These are phyloP conservation scores for Cucurbita argyrosperma DNA, from an alignment of 306 rosid species.

Conservation along the genomic window DNA sequence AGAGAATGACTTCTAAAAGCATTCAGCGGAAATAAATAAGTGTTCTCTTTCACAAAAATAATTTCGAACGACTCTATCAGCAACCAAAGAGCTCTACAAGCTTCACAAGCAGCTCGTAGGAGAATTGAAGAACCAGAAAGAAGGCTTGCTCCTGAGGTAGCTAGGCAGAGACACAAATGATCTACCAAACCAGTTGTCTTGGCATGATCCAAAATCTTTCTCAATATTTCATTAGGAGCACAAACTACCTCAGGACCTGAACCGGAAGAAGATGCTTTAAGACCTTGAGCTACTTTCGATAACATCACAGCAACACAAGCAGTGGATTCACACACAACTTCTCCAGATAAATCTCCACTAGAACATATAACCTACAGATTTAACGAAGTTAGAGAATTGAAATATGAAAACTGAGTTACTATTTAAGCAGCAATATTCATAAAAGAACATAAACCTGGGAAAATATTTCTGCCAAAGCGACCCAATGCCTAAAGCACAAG, in stretches of 20 bases:
- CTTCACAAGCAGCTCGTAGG: slow-evolving; percentile 78
- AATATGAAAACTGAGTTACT: slow-evolving; percentile 5
- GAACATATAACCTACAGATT: slow-evolving; percentile 53
- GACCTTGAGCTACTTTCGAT: slow-evolving; percentile 50
- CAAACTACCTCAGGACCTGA: slow-evolving; percentile 29
- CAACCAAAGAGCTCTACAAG: slow-evolving; percentile 73
- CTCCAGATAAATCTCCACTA: slow-evolving; percentile 51
- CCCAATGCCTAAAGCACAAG: slow-evolving; percentile 67
- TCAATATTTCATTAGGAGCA: slow-evolving; percentile 25
- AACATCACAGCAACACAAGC: slow-evolving; percentile 64
- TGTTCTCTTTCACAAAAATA: slow-evolving; percentile 32
- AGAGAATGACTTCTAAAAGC: slow-evolving; percentile 42
- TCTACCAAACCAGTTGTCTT: slow-evolving; percentile 68
- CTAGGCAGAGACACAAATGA: slow-evolving; percentile 63
- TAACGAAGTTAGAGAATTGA: slow-evolving; percentile 16
- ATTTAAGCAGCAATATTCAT: not conserved
- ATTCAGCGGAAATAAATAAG: slow-evolving; percentile 50
- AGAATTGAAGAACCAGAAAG: slow-evolving; percentile 74
- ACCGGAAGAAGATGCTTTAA: slow-evolving; percentile 32
- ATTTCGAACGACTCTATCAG: slow-evolving; percentile 56
- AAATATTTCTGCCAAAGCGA: slow-evolving; percentile 47
- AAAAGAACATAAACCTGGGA: slow-evolving; percentile 50
- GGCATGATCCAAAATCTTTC: slow-evolving; percentile 65
- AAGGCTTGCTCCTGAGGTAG: slow-evolving; percentile 69
- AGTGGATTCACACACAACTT: slow-evolving; percentile 59